Base-by-base conservation (phyloP, 1,284 basidiomycete species). In the Cutaneotrichosporon cavernicola region DNA sequence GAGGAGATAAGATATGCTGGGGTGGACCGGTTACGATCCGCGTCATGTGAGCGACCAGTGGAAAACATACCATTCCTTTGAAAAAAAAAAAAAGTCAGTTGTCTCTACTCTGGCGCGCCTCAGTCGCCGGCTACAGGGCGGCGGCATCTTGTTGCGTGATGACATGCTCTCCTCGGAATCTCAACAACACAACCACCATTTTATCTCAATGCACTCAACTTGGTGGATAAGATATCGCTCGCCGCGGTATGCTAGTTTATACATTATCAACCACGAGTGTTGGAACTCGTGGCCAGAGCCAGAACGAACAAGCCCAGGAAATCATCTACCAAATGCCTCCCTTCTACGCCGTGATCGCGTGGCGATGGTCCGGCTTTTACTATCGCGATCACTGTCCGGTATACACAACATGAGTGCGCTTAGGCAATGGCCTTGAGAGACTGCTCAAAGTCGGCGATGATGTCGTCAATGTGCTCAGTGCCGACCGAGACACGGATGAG, bases 401-500 rank as follows among this genome's bases (percentile, higher is more conserved):
- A 31, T 51, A 30, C 30, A 52, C 30, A n/a, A 18, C 26, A 52
- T 30, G 18, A 26, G 18, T 16, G 51, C 30, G 51, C 36, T 56
- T 43, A 56, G 14, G 60, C 60, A 32, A 60, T 56, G 5, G 63
- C 59, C 55, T 71, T 71, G 67, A 87, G 80, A 5, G 87, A 88
- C 65, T 85, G 84, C 67, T 88, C 86, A 75, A 94, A 92, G 79
- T 94, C 91, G 13, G 89, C 90, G 70, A 92, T 89, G 75, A 92
- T 92, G 74, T 92, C 90, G 47, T 84, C 84, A 72, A 92, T 91
- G 70, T 87, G 88, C 80, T 95, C 92, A 68, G 91, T 91, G n/a
- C 92, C 92, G 52, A 89, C 87, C 4, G 86, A 69, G 73, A 92
- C 87, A 67, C 90, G 85, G 72, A 93, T 90, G 59, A 92, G 80